These are phyloP conservation scores for Adansonia digitata DNA, from an alignment of 345 rosid genomes.

Conservation along the genomic window DNA sequence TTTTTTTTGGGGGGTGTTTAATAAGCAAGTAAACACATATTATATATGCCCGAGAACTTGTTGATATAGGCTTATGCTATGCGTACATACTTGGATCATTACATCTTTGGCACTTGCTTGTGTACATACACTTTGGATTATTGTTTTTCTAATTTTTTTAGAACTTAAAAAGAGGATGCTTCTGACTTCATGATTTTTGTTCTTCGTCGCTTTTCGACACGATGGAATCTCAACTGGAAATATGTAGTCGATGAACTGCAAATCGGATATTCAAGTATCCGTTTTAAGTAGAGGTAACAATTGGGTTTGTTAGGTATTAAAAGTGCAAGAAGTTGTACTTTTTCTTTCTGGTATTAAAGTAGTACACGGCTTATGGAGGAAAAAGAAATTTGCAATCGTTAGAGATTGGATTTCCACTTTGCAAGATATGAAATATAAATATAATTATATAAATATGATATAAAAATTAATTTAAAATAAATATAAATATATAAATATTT, in stretches of 20 bases:
- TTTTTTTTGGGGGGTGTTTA: conserved; percentile 10
- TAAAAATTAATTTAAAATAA: too few species aligned
- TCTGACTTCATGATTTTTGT: background rate
- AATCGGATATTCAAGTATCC: background rate
- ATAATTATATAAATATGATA: too few species aligned
- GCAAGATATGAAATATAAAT: too few species aligned
- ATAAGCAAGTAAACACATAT: conserved; percentile 17
- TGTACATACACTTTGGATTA: conserved; percentile 12
- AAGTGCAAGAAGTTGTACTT: too few species aligned
- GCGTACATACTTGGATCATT: conserved; percentile 1
- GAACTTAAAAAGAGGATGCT: background rate
- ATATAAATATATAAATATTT: too few species aligned
- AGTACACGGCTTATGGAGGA: too few species aligned
- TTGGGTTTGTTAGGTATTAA: too few species aligned
- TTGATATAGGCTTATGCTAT: conserved; percentile 6
- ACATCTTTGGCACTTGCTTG: background rate
- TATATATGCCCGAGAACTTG: conserved; percentile 2
- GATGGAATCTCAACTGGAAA: background rate
- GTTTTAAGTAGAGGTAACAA: too few species aligned
- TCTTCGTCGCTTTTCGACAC: background rate
- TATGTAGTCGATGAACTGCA: background rate
- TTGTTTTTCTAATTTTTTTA: background rate
- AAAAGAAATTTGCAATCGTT: too few species aligned
- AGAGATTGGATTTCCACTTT: too few species aligned
- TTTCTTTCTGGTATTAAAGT: too few species aligned